Evolutionary conservation across 1,284 basidiomycete genomes (phyloP).

Genomic region (Malassezia sp.): DNA sequence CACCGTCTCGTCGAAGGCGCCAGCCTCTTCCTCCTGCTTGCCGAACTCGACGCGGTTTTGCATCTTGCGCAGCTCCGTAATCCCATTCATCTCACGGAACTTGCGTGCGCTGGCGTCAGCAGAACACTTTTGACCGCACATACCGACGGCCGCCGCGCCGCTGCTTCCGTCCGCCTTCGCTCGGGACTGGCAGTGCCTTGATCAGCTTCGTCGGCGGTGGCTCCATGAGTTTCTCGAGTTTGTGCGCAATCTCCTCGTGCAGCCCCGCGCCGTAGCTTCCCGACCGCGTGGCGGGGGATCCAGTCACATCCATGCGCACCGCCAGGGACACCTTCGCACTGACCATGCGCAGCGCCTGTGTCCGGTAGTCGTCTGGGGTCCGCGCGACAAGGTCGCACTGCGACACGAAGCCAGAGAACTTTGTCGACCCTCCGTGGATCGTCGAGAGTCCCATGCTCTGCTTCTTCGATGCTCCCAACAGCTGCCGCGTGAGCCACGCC

Average conservation of each 20-base stretch:
- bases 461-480: constrained; percentile 86
- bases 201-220: constrained; percentile 86
- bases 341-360: constrained; percentile 82
- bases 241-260: constrained; percentile 74
- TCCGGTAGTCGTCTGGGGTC: constrained; percentile 78
- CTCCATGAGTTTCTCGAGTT: constrained; percentile 79
- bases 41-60: constrained; percentile 96
- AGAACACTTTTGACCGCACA: no score
- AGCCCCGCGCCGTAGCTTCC: constrained; percentile 69
- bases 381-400: constrained; percentile 76
- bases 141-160: constrained; percentile 85
- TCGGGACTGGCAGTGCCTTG: constrained; percentile 90
- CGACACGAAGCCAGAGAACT: constrained; percentile 94
- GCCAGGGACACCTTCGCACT: constrained; percentile 83
- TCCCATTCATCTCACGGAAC: constrained; percentile 89
- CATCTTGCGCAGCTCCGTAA: constrained; percentile 88
- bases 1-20: constrained; percentile 88
- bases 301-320: constrained; percentile 73
- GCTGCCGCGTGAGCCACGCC: no score
- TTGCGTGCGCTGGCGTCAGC: constrained; percentile 91
- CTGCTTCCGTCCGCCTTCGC: constrained; percentile 69
- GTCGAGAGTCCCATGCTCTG: constrained; percentile 71
- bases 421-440: constrained; percentile 50
- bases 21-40: constrained; percentile 86
- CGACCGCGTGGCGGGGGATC: constrained; percentile 58